Evolutionary conservation across 805 yeast genomes (phyloP).

Genomic region (Kodamaea restingae): DNA sequence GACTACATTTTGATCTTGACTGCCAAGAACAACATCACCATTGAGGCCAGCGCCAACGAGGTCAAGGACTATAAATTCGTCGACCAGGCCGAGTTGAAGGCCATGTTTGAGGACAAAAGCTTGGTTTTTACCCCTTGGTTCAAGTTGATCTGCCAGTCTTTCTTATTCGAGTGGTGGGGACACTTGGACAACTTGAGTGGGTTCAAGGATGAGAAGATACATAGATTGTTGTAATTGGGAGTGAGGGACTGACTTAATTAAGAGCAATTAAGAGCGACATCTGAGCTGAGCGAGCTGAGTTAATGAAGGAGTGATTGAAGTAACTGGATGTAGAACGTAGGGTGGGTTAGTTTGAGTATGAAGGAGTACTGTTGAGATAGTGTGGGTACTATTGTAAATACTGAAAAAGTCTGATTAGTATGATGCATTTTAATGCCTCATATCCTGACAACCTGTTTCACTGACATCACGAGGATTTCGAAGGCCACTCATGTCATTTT

Average conservation of each 20-base stretch:
- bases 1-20: slow-evolving; percentile 85
- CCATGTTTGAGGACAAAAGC: slow-evolving; percentile 67
- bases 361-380: too few species aligned
- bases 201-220: slow-evolving; percentile 45
- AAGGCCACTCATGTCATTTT: too few species aligned
- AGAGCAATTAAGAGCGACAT: too few species aligned
- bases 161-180: slow-evolving; percentile 93
- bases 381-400: too few species aligned
- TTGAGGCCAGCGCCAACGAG: slow-evolving; percentile 68
- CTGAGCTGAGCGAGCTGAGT: neutral
- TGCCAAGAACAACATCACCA: slow-evolving; percentile 46
- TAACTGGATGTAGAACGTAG: too few species aligned
- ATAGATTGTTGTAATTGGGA: slow-evolving; percentile 43
- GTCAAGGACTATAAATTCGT: slow-evolving; percentile 82
- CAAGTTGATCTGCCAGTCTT: slow-evolving; percentile 87
- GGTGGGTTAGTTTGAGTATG: too few species aligned
- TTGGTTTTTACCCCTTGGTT: slow-evolving; percentile 96
- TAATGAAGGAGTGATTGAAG: too few species aligned
- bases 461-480: too few species aligned
- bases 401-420: too few species aligned
- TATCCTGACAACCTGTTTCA: too few species aligned
- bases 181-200: slow-evolving; percentile 55
- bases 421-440: too few species aligned
- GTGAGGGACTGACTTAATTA: too few species aligned
- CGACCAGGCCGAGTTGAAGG: slow-evolving; percentile 56